These are phyloP conservation scores for Auriscalpium vulgare DNA, from an alignment of 768 basidiomycete genomes.

Conservation along the genomic window DNA sequence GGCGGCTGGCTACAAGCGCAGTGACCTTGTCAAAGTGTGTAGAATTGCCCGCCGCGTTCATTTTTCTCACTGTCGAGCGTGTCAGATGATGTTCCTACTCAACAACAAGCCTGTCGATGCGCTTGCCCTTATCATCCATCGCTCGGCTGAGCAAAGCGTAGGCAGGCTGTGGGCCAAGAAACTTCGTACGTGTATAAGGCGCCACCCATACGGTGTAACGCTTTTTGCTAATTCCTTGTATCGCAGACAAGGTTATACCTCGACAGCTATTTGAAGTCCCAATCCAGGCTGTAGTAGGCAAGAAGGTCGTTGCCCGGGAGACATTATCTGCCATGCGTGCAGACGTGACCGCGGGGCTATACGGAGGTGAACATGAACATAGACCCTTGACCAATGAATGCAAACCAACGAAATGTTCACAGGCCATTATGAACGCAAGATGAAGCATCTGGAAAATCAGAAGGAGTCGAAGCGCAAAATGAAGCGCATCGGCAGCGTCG, in stretches of 20 bases:
- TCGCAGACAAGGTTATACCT: conserved; percentile 81
- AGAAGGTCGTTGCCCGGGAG: conserved; percentile 82
- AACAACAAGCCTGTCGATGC: conserved; percentile 91
- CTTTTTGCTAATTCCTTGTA: background rate
- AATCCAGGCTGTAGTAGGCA: conserved; percentile 89
- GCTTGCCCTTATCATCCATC: conserved; percentile 85
- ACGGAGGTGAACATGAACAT: conserved; percentile 59
- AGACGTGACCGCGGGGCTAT: conserved; percentile 90
- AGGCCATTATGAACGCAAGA: conserved; percentile 89
- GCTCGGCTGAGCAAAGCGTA: conserved; percentile 63
- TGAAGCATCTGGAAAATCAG: conserved; percentile 83
- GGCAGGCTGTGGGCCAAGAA: conserved; percentile 87
- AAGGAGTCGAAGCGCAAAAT: conserved; percentile 88
- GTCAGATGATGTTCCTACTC: conserved; percentile 82
- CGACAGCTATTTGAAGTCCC: conserved; percentile 90
- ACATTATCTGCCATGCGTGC: conserved; percentile 79
- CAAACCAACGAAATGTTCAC: background rate
- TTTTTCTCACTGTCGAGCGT: background rate
- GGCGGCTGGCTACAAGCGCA: conserved; percentile 79
- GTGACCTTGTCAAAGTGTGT: conserved; percentile 74
- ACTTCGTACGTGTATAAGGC: conserved; percentile 53
- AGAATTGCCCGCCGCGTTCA: background rate
- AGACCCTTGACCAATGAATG: conserved; percentile 3
- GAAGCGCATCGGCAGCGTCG: conserved; percentile 82
- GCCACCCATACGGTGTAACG: background rate